phyloP scores from a whole-genome alignment of 495 filamentous ascomycete species.

The Tuber brumale region DNA sequence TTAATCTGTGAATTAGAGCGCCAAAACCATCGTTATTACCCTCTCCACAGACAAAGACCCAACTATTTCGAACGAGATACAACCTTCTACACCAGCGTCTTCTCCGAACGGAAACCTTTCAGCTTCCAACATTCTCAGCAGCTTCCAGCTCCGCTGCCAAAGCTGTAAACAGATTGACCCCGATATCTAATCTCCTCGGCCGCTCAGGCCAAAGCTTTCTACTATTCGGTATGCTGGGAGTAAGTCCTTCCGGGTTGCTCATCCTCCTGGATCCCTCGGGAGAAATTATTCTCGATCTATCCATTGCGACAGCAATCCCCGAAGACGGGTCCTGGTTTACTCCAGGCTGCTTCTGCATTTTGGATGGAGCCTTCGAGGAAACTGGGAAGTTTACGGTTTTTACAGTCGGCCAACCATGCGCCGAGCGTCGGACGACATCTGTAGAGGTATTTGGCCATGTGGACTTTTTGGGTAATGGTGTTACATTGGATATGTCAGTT shows the following conservation, averaged over 20 bases:
- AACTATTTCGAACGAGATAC: slow-evolving; percentile 80
- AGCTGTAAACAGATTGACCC: slow-evolving; percentile 79
- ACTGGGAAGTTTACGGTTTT: slow-evolving; percentile 84
- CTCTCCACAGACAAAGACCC: slow-evolving; percentile 69
- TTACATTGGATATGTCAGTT: slow-evolving; percentile 32
- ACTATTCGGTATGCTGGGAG: slow-evolving; percentile 72
- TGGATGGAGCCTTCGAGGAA: slow-evolving; percentile 92
- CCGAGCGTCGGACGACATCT: slow-evolving; percentile 71
- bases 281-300: slow-evolving; percentile 74
- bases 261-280: slow-evolving; percentile 81
- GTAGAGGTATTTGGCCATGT: slow-evolving; percentile 92
- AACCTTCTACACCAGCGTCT: slow-evolving; percentile 85
- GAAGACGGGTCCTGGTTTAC: slow-evolving; percentile 83
- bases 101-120: slow-evolving; percentile 87
- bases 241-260: slow-evolving; percentile 74
- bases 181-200: slow-evolving; percentile 87
- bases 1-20: slow-evolving; percentile 44
- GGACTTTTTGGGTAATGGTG: slow-evolving; percentile 68
- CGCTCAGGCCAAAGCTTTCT: slow-evolving; percentile 79
- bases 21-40: slow-evolving; percentile 72
- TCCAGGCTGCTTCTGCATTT: slow-evolving; percentile 88
- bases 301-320: slow-evolving; percentile 72
- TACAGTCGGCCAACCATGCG: slow-evolving; percentile 81
- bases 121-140: slow-evolving; percentile 61
- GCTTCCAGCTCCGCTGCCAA: slow-evolving; percentile 52